Conservation (phyloP, 75 land plant genomes). For the Azolla pinnata region DNA sequence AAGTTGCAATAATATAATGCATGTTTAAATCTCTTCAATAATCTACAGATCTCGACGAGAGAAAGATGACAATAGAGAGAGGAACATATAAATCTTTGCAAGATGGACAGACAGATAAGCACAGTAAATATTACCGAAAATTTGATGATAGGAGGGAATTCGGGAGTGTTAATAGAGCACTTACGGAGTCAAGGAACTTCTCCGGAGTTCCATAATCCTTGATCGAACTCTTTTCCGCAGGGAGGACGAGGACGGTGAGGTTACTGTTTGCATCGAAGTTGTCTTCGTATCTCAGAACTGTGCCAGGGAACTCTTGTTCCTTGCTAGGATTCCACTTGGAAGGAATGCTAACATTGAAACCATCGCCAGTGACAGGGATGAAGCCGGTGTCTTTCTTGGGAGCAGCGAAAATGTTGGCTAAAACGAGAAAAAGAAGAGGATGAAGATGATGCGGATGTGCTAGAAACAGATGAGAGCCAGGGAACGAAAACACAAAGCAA, state of each 20-base stretch:
- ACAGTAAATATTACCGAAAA: too few relatives aligned
- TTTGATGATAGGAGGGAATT: too few relatives aligned
- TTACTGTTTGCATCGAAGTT: slow-evolving; percentile 80
- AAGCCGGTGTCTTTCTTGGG: slow-evolving; percentile 82
- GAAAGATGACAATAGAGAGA: not conserved
- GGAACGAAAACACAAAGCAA: not conserved
- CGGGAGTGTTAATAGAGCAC: too few relatives aligned
- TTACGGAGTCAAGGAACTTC: slow-evolving; percentile 62
- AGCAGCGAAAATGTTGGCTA: slow-evolving; percentile 87
- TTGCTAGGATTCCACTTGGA: slow-evolving; percentile 98
- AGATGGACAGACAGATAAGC: too few relatives aligned
- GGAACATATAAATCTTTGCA: too few relatives aligned
- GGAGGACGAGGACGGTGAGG: slow-evolving; percentile 52
- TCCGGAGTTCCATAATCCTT: slow-evolving; percentile 85
- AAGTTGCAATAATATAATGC: not conserved
- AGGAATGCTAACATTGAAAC: slow-evolving; percentile 72
- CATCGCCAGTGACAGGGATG: slow-evolving; percentile 55
- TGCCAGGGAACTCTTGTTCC: slow-evolving; percentile 86
- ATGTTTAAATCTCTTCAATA: not conserved
- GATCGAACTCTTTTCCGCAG: slow-evolving; percentile 76
- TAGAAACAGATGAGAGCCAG: not conserved
- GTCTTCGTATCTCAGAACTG: slow-evolving; percentile 87
- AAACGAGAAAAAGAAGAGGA: not conserved
- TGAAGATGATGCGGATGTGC: not conserved
- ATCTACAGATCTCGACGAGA: not conserved